Evolutionary conservation across 495 filamentous ascomycete genomes (phyloP), one percentile per base, ranked within the genome.

Genomic region (Penicillium taxi): DNA sequence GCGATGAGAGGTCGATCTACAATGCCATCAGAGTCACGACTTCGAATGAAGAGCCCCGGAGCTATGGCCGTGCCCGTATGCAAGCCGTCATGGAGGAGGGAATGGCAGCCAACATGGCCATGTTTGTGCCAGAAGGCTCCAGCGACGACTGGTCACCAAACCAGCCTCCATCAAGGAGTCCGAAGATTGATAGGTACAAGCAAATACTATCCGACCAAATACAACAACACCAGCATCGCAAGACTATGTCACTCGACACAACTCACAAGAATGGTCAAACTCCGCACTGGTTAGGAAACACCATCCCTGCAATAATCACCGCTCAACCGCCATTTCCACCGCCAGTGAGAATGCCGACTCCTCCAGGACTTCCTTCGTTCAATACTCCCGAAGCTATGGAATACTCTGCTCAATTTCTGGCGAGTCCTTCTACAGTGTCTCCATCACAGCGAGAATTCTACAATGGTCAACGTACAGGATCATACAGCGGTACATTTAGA

Each of bases 341-440:
- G 17, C 67, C 67, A 5, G 43, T 45, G 19, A 50, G 69, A 38
- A 37, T 47, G 7, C 63, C 66, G 4, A 73, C 69, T 6, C 69
- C 69, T 18, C 66, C 67, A 2, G 65, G 68, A 2, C 43, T 73
- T 23, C 69, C 69, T 1, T 65, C 64, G 1, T 73, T 73, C 38
- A 60, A 63, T 18, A 59, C 61, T 8, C 55, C 50, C 13, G 66
- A 69, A 47, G 69, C 69, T 5, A 37, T 67, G 6, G 42, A 44
- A 12, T 62, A 50, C 41, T 51, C 59, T 17, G 42, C 52, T 6
- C 62, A 47, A 13, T 58, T 60, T 18, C 26, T 51, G 15, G 15
- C 29, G 3, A 37, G 39, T 32, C 27, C 6, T 12, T n/a, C 7
- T 7, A 20, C 18, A 20, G 16, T 4, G 21, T 5, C 25, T 13